Evolutionary conservation across 768 basidiomycete genomes (phyloP), one percentile per base, ranked within the genome.

Genomic region (Rhizopogon salebrosus): DNA sequence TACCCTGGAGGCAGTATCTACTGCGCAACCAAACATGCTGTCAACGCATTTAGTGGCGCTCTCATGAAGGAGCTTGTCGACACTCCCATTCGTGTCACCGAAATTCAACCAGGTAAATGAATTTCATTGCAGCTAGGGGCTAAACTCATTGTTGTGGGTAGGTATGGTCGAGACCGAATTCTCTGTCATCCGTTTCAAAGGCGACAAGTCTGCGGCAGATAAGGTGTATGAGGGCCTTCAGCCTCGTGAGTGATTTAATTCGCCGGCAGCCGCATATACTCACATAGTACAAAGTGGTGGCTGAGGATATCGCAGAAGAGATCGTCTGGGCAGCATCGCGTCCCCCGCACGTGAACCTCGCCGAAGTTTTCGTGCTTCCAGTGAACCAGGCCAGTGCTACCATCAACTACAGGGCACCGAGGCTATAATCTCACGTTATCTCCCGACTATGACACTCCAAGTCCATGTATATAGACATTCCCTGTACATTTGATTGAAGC

Each of bases 301-400:
- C 86, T 6, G 78, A 86, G 54, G 94, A 98, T 64, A 87, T 98
- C 41, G 97, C 97, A 1, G 97, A 99, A 67, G 94, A 98, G 70
- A 95, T 99, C 62, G 93, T 95, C 18, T 99, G 95, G 95, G 85
- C 85, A 13, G 95, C 97, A 18, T 79, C 89, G 10, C 85, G 95
- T 38, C 95, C 95, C 10, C 77, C 89, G 37, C 95, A 95, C 63
- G 91, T 98, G 41, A 94, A 98, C 65, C 78, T 98, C 39, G 92
- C 91, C 1, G 87, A 93, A 62, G 70, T 89, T 10, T 80, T 82
- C 52, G 77, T 92, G 41, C 80, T 90, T 59, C 89, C 89, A 2
- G 84, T 85, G 27, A 89, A 89, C 65, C 89, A 92, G 72, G 89
- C 89, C 31, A 75, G 79, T 55, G 79, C 85, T 23, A 82, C 77